Evolutionary conservation across 139 green algal genomes (phyloP).

Genomic region (Volvox reticuliferus): DNA sequence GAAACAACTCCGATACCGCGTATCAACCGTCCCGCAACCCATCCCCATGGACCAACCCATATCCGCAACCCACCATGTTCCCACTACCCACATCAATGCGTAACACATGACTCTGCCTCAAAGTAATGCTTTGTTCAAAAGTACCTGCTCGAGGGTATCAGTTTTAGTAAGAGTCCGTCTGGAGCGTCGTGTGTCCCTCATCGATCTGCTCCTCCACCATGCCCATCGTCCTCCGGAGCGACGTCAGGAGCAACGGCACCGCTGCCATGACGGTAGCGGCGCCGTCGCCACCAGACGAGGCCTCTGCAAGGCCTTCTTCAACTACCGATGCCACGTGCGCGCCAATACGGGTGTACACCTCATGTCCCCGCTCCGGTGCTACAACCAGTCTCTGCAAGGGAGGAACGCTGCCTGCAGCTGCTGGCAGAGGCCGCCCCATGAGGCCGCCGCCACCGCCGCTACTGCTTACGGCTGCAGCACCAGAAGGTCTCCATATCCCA

Average conservation of each 20-base stretch:
- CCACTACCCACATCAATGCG: too few species aligned
- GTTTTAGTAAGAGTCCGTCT: not conserved
- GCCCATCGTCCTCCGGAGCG: not conserved
- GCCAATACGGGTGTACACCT: not conserved
- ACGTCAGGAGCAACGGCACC: not conserved
- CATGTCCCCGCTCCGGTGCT: not conserved
- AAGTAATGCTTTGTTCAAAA: too few species aligned
- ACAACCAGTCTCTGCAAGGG: not conserved
- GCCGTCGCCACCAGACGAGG: not conserved
- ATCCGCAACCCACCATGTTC: too few species aligned
- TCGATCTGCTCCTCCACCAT: not conserved
- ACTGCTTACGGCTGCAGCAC: not conserved
- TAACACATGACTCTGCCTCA: too few species aligned
- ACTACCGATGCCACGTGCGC: slow-evolving; percentile 21
- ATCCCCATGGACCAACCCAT: too few species aligned
- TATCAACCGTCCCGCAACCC: too few species aligned
- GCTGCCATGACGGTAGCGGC: not conserved
- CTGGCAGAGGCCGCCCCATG: not conserved
- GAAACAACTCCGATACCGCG: too few species aligned
- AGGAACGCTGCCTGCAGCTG: not conserved
- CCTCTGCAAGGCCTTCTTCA: not conserved
- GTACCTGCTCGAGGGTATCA: too few species aligned
- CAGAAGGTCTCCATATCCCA: not conserved
- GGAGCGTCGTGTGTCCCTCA: not conserved
- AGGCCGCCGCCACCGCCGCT: not conserved